Base-by-base conservation (phyloP, 352 stramenopile genomes). In the Pythium chondricola region DNA sequence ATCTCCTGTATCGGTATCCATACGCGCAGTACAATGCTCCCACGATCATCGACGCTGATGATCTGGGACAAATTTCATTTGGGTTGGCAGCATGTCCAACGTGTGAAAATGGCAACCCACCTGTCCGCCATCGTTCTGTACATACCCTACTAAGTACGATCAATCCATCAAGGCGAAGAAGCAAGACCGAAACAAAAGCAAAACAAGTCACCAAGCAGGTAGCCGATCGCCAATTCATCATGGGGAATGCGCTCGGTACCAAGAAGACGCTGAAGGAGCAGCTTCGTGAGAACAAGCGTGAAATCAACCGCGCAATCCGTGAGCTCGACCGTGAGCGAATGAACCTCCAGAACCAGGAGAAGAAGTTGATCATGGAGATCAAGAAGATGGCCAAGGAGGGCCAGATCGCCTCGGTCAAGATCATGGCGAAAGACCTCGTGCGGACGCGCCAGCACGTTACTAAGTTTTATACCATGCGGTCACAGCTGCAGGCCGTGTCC, bases 381-480 rank as follows among this genome's bases (percentile, higher is more conserved):
- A 98, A 98, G 71, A 98, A 98, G 63, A 94, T 96, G 67, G 95
- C 93, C 35, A 97, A 96, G 42, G 83, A 98, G 40, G 87, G 93
- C 33, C 95, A 99, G 70, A 98, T 98, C 73, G 83, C 77, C 38
- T 83, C 83, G 16, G 95, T 98, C 24, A 98, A 98, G 67, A 97
- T 98, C 58, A 98, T 98, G 91, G 93, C 93, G 40, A 97, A 97
- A 69, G 94, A 98, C 71, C 69, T 97, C 35, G 87, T 98, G 43
- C 85, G 96, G 52, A 98, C 93, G 45, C 70, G 93, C 9, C 90
- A 98, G 69, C 95, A 98, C 61, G 85, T 98, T 42, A 97, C 89
- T 42, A 98, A 98, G 76, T 98, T 98, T 62, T 98, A 98, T 65
- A 96, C 97, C 40, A 98, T 99, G 90, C 76, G 91, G 33, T 97